These are phyloP conservation scores for Brassica hybrid DNA, from an alignment of 441 rosid genomes.

Conservation along the genomic window DNA sequence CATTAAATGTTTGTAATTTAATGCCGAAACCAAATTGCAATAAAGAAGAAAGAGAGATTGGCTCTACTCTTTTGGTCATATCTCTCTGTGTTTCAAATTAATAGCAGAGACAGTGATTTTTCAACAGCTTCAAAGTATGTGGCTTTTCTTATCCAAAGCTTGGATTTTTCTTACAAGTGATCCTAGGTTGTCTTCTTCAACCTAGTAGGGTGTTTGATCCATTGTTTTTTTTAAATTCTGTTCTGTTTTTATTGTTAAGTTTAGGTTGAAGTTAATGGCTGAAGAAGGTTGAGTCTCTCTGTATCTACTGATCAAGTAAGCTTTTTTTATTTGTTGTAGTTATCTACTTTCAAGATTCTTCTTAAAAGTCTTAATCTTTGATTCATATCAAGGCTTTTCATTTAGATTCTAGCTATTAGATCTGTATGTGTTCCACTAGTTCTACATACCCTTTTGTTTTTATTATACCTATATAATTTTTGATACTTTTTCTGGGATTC, in stretches of 20 bases:
- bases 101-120: constrained; percentile 44
- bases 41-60: constrained; percentile 48
- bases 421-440: constrained; percentile 49
- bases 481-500: constrained; percentile 20
- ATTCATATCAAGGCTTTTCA: constrained; percentile 20
- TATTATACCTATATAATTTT: constrained; percentile 15
- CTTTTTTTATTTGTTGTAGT: background rate
- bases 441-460: constrained; percentile 37
- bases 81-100: constrained; percentile 46
- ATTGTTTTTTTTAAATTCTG: background rate
- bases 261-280: constrained; percentile 26
- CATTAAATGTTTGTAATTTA: constrained; percentile 43
- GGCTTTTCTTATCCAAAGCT: constrained; percentile 24
- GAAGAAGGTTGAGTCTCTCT: constrained; percentile 29
- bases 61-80: constrained; percentile 21
- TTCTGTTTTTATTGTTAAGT: background rate
- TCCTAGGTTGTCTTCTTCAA: constrained; percentile 8
- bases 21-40: constrained; percentile 52
- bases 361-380: constrained; percentile 18
- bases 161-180: constrained; percentile 20
- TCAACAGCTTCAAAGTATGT: constrained; percentile 8
- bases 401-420: constrained; percentile 46
- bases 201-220: constrained; percentile 6
- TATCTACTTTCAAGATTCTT: constrained; percentile 24
- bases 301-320: constrained; percentile 36